phyloP scores from a whole-genome alignment of 1,284 basidiomycete genomes.

The Schizophyllum amplum region DNA sequence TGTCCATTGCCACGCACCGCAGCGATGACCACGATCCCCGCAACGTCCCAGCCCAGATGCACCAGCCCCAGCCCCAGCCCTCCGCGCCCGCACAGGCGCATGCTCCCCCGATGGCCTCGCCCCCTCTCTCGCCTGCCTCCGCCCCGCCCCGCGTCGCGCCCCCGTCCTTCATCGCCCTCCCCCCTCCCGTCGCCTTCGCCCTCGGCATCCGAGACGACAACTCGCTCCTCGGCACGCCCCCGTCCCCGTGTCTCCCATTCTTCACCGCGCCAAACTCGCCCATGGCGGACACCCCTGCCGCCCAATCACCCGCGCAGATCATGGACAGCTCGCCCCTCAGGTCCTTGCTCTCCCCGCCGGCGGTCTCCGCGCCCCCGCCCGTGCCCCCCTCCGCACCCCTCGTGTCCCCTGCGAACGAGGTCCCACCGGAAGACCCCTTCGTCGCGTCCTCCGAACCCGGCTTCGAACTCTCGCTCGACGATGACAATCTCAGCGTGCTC shows the following conservation, averaged over 20 bases:
- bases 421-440: conserved; percentile 26
- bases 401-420: conserved; percentile 9
- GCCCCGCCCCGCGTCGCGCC: conserved; percentile 11
- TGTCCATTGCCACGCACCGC: conserved; percentile 6
- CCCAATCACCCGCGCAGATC: conserved; percentile 15
- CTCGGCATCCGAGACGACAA: conserved; percentile 1
- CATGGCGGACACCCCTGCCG: conserved; percentile 15
- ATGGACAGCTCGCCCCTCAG: conserved; percentile 19
- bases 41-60: not conserved
- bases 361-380: conserved; percentile 13
- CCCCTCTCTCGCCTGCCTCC: conserved; percentile 22
- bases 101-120: conserved; percentile 15
- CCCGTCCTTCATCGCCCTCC: conserved; percentile 15
- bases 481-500: conserved; percentile 74
- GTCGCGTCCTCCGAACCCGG: conserved; percentile 32
- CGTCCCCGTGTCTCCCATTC: conserved; percentile 22
- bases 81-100: not conserved
- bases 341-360: conserved; percentile 6
- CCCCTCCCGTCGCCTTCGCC: conserved; percentile 1
- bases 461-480: conserved; percentile 51
- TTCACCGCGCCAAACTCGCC: conserved; percentile 31
- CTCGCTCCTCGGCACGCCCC: conserved; percentile 15
- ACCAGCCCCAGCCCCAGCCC: not conserved
- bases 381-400: conserved; percentile 13
- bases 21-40: not conserved